These are phyloP conservation scores for Novakomyces olei DNA, from an alignment of 805 yeast genomes.

Conservation along the genomic window DNA sequence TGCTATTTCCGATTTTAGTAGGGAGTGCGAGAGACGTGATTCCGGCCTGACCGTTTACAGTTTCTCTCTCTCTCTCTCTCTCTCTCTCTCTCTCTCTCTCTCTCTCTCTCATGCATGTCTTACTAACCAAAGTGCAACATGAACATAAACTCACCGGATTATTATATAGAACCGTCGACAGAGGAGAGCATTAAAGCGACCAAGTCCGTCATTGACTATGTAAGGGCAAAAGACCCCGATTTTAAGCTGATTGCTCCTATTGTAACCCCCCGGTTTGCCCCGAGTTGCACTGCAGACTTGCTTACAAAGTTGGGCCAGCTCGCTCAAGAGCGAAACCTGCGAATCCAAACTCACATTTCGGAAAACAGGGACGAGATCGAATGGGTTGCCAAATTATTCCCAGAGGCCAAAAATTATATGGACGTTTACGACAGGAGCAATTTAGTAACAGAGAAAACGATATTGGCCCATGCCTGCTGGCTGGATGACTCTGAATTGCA, in stretches of 20 bases:
- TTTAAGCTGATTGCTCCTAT: conserved; percentile 43
- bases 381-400: conserved; percentile 52
- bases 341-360: conserved; percentile 76
- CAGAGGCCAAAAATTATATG: conserved; percentile 45
- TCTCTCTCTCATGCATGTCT: too few species aligned
- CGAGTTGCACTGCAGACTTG: conserved; percentile 48
- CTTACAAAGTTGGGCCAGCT: conserved; percentile 41
- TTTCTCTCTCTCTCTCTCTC: too few species aligned
- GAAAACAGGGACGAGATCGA: conserved; percentile 59
- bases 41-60: too few species aligned
- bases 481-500: conserved; percentile 40
- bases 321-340: conserved; percentile 27
- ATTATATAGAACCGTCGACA: conserved; percentile 32
- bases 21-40: too few species aligned
- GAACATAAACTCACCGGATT: conserved; percentile 63
- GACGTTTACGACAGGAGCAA: conserved; percentile 50
- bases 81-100: too few species aligned
- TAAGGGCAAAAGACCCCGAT: conserved; percentile 30
- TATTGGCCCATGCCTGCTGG: conserved; percentile 79
- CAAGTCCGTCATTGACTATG: conserved; percentile 32
- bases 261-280: conserved; percentile 85
- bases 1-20: too few species aligned
- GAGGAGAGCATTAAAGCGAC: conserved; percentile 36
- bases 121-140: conserved; percentile 81
- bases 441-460: conserved; percentile 41